These are phyloP conservation scores for Saksenaea vasiformis DNA, from an alignment of 371 early-diverging fungal species.

Conservation along the genomic window DNA sequence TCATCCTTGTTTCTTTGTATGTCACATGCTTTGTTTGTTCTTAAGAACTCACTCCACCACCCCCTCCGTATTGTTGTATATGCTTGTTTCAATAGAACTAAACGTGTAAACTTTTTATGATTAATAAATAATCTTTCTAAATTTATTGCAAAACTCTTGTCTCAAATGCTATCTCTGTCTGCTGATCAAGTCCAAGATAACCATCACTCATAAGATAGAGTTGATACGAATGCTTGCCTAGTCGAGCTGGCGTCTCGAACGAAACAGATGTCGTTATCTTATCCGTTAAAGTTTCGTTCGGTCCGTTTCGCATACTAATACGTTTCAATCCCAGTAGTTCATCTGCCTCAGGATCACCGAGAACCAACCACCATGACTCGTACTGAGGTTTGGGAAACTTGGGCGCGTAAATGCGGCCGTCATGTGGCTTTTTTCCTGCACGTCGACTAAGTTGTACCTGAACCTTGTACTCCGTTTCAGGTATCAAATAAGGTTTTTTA, in stretches of 20 bases:
- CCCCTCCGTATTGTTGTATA: slow-evolving; percentile 10
- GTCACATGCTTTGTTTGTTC: slow-evolving; percentile 9
- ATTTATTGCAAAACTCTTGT: slow-evolving; percentile 36
- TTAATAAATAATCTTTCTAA: slow-evolving; percentile 12
- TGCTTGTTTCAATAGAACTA: slow-evolving; percentile 6
- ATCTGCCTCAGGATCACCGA: slow-evolving; percentile 67
- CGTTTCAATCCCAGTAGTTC: slow-evolving; percentile 80
- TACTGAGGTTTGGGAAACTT: slow-evolving; percentile 88
- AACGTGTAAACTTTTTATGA: slow-evolving; percentile 6
- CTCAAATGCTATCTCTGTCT: slow-evolving; percentile 56
- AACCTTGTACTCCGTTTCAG: slow-evolving; percentile 53
- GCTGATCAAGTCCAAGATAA: slow-evolving; percentile 80
- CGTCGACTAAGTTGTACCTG: slow-evolving; percentile 45
- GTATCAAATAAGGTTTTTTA: slow-evolving; percentile 45
- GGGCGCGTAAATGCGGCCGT: slow-evolving; percentile 71
- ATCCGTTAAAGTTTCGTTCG: slow-evolving; percentile 48
- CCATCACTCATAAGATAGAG: slow-evolving; percentile 77
- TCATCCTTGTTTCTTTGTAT: slow-evolving; percentile 7
- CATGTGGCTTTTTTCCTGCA: slow-evolving; percentile 40
- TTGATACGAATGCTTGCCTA: slow-evolving; percentile 62
- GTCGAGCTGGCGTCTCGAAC: slow-evolving; percentile 69
- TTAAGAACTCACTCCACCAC: slow-evolving; percentile 8
- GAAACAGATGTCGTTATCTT: slow-evolving; percentile 44
- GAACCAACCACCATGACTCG: slow-evolving; percentile 89
- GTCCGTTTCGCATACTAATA: slow-evolving; percentile 66